phyloP scores from a whole-genome alignment of 2,329 filamentous ascomycete genomes.

The Neopestalotiopsis clavispora region DNA sequence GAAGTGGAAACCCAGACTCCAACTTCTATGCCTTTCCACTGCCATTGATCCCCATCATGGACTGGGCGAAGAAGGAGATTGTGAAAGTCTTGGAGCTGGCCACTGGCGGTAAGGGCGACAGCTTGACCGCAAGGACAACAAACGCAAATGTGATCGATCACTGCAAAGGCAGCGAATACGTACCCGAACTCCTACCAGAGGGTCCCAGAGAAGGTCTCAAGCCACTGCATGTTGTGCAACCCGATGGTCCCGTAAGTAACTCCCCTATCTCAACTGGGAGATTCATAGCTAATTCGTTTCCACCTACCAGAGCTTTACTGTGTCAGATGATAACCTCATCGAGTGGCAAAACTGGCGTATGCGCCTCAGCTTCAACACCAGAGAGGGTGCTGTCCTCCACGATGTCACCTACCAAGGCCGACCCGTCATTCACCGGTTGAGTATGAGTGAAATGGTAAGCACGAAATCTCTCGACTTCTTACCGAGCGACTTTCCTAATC shows the following conservation, averaged over 20 bases:
- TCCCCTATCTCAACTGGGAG: neutral
- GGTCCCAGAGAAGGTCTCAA: conserved; percentile 51
- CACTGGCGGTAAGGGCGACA: conserved; percentile 14
- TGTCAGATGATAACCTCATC: conserved; percentile 53
- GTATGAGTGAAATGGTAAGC: conserved; percentile 66
- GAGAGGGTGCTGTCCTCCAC: conserved; percentile 74
- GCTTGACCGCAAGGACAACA: conserved; percentile 3
- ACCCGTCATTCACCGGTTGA: conserved; percentile 69
- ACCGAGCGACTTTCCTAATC: neutral
- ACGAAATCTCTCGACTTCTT: neutral
- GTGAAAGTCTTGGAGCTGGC: conserved; percentile 11
- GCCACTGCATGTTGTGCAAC: conserved; percentile 65
- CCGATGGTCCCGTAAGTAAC: conserved; percentile 60
- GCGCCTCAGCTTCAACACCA: conserved; percentile 70
- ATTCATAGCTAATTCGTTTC: neutral
- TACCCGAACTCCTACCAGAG: conserved; percentile 11
- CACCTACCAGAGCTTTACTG: conserved; percentile 55
- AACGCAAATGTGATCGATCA: conserved; percentile 12
- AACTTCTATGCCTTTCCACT: conserved; percentile 69
- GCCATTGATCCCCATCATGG: conserved; percentile 48
- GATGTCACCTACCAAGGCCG: conserved; percentile 71
- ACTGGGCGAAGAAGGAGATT: conserved; percentile 11
- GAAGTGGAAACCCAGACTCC: conserved; percentile 54
- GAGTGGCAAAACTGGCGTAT: conserved; percentile 74
- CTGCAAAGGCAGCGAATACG: conserved; percentile 16